These are phyloP conservation scores for Diplodia sapinea DNA, from an alignment of 2,329 filamentous ascomycete species.

Conservation along the genomic window DNA sequence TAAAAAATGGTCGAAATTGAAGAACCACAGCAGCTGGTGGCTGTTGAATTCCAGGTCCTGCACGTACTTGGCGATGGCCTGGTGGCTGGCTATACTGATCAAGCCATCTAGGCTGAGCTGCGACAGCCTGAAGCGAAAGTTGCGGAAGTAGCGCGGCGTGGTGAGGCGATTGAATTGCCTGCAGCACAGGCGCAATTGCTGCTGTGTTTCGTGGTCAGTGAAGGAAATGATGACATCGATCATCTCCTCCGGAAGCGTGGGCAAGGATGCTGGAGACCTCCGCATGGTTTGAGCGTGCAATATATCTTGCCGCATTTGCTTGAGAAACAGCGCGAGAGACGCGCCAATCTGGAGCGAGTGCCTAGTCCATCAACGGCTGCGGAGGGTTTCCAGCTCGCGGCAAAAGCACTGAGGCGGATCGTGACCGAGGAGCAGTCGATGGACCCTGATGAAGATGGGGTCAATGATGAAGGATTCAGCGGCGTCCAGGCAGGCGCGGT, in stretches of 20 bases:
- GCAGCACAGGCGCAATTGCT: constrained; percentile 7
- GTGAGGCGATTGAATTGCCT: constrained; percentile 11
- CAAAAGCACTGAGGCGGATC: neutral
- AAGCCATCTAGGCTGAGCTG: constrained; percentile 7
- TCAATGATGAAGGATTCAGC: neutral
- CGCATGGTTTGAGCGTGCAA: neutral
- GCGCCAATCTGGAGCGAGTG: no score
- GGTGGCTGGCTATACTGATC: constrained; percentile 5
- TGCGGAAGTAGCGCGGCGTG: neutral
- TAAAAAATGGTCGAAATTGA: constrained; percentile 10
- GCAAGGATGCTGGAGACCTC: neutral
- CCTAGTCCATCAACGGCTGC: no score
- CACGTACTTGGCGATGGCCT: neutral
- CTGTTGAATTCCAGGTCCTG: constrained; percentile 17
- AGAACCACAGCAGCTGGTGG: constrained; percentile 19
- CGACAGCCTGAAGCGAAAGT: constrained; percentile 2
- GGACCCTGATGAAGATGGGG: neutral
- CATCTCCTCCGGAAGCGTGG: constrained; percentile 17
- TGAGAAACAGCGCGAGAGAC: no score
- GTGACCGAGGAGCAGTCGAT: neutral
- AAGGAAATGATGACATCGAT: constrained; percentile 15
- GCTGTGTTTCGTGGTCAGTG: constrained; percentile 5
- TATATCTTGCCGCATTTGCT: no score
- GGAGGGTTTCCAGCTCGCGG: neutral
- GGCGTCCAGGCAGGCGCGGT: neutral